These are phyloP conservation scores for Verticillium klebahnii DNA, from an alignment of 2,329 filamentous ascomycete genomes.

Conservation along the genomic window DNA sequence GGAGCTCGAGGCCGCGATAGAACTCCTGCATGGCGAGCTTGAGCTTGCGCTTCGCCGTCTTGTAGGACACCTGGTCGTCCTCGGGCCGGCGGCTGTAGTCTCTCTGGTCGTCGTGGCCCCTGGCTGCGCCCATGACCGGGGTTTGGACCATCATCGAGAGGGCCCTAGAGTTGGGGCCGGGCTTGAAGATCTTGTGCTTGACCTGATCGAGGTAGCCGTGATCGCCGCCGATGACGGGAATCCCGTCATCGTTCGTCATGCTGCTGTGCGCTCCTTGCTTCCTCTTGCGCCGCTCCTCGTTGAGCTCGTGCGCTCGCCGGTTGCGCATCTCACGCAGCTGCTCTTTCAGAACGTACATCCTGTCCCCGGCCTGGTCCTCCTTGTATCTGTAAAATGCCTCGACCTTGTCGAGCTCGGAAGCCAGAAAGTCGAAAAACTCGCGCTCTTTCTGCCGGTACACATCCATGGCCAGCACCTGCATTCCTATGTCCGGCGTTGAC, in stretches of 20 bases:
- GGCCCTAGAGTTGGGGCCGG: constrained; percentile 57
- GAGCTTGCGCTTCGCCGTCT: constrained; percentile 83
- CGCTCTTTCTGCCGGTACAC: constrained; percentile 68
- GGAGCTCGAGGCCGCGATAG: constrained; percentile 83
- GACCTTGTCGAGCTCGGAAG: constrained; percentile 83
- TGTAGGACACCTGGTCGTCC: constrained; percentile 64
- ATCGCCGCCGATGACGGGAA: constrained; percentile 13
- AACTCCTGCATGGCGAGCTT: constrained; percentile 90
- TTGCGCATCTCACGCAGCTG: constrained; percentile 94
- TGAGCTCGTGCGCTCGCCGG: constrained; percentile 68
- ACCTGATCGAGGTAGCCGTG: constrained; percentile 48
- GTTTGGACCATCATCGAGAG: constrained; percentile 50
- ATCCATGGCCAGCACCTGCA: constrained; percentile 38
- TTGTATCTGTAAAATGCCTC: constrained; percentile 85
- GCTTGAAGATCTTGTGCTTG: constrained; percentile 47
- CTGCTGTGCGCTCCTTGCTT: constrained; percentile 19
- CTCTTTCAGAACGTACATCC: constrained; percentile 66
- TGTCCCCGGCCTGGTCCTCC: constrained; percentile 75
- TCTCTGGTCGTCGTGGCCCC: constrained; percentile 27
- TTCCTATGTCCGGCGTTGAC: constrained; percentile 31
- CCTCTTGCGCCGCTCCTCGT: constrained; percentile 33
- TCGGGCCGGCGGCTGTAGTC: constrained; percentile 48
- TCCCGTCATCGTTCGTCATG: constrained; percentile 21
- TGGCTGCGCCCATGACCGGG: constrained; percentile 31
- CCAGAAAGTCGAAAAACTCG: constrained; percentile 86